These are phyloP conservation scores for Spathaspora girioi DNA, from an alignment of 805 yeast genomes.

Conservation along the genomic window DNA sequence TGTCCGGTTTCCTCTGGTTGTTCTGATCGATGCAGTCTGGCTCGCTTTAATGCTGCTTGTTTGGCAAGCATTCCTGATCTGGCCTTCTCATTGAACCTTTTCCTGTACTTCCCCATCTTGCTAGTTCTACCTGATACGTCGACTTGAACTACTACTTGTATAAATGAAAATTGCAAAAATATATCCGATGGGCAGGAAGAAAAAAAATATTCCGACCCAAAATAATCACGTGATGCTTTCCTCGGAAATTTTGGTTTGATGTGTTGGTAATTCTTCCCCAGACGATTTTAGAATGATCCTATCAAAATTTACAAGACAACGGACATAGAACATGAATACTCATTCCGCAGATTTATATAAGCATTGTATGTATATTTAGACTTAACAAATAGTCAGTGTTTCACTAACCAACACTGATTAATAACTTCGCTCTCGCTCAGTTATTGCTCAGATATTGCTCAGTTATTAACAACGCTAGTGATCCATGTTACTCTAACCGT, in stretches of 20 bases:
- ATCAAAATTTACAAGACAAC: too few relatives aligned
- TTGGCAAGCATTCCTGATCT: constrained; percentile 80
- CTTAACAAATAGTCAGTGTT: too few relatives aligned
- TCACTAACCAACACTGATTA: too few relatives aligned
- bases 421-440: too few relatives aligned
- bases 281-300: too few relatives aligned
- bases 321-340: neutral
- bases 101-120: constrained; percentile 76
- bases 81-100: constrained; percentile 81
- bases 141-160: neutral
- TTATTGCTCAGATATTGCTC: too few relatives aligned
- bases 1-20: constrained; percentile 41
- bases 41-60: constrained; percentile 63
- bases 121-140: neutral
- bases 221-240: neutral
- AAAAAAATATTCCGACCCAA: neutral
- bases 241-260: neutral
- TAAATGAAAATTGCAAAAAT: neutral
- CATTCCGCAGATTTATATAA: constrained; percentile 7
- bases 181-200: neutral
- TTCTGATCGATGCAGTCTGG: constrained; percentile 59
- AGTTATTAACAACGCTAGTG: constrained; percentile 21
- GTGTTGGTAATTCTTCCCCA: too few relatives aligned
- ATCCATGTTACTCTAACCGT: constrained; percentile 46
- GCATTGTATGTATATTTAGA: constrained; percentile 8